Percentiles rank a stretch among this genome's conserved stretches.
Conservation (phyloP, 768 basidiomycete species). For the Rhodotorula graminis region DNA sequence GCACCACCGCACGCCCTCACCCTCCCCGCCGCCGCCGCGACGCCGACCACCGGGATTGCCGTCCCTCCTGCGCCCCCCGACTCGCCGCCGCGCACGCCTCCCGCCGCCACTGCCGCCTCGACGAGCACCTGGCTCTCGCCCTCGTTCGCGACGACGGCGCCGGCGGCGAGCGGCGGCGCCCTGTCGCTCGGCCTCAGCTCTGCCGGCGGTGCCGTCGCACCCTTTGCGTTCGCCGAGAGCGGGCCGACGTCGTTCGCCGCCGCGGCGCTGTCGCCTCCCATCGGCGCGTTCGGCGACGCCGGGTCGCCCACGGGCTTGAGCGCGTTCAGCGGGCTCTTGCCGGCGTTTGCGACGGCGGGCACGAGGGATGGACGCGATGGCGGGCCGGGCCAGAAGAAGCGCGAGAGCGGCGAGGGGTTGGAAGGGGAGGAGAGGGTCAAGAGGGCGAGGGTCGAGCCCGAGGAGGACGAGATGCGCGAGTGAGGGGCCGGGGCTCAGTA, state of each 20-base stretch:
- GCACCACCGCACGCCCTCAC: background rate
- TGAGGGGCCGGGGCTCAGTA: no score
- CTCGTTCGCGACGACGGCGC: background rate
- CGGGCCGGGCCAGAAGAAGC: background rate
- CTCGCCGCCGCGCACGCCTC: background rate
- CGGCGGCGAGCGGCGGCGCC: background rate
- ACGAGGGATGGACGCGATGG: no score
- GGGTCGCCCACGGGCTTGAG: background rate
- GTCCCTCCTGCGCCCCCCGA: background rate
- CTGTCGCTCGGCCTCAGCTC: no score
- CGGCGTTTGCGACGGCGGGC: background rate
- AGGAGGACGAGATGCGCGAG: no score
- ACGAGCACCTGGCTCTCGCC: background rate
- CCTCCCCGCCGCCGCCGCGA: background rate
- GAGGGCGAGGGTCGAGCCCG: background rate
- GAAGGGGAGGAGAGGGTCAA: background rate
- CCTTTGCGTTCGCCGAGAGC: background rate
- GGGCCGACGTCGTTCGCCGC: background rate
- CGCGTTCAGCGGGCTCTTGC: background rate
- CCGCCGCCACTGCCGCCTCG: background rate
- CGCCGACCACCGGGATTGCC: no score
- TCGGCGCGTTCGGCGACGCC: background rate
- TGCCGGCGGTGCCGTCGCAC: background rate
- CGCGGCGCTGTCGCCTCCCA: background rate
- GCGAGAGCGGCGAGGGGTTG: background rate